phyloP scores from a whole-genome alignment of 2,329 filamentous ascomycete genomes.

The Dactylonectria macrodidyma region DNA sequence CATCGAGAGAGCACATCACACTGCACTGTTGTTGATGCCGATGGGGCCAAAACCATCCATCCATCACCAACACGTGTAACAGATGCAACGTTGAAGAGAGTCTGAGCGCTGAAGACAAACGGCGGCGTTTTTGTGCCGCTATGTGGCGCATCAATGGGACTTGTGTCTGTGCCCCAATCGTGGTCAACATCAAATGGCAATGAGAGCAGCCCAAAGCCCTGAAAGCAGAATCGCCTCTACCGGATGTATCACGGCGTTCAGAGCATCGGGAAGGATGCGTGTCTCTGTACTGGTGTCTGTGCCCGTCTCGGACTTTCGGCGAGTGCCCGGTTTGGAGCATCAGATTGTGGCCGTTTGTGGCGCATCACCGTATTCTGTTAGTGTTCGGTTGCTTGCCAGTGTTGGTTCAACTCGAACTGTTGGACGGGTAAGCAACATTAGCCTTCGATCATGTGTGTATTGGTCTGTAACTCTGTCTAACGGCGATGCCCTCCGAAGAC shows the following conservation, averaged over 20 bases:
- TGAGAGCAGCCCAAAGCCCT: background rate
- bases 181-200: background rate
- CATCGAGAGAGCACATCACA: constrained; percentile 7
- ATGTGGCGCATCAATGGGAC: constrained; percentile 13
- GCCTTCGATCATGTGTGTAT: constrained; percentile 41
- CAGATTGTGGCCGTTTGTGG: constrained; percentile 13
- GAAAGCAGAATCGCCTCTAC: background rate
- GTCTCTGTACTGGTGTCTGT: background rate
- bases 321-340: constrained; percentile 5
- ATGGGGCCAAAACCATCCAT: constrained; percentile 1
- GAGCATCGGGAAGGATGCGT: background rate
- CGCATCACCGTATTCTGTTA: constrained; percentile 21
- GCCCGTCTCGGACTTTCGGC: background rate
- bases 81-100: constrained; percentile 13
- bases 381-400: too few relatives aligned
- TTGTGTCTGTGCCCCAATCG: constrained; percentile 1
- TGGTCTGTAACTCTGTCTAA: constrained; percentile 29
- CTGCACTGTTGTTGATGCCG: constrained; percentile 12
- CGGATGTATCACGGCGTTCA: background rate
- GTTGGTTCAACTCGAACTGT: background rate
- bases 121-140: constrained; percentile 22
- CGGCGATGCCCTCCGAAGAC: constrained; percentile 22
- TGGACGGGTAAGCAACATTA: constrained; percentile 34
- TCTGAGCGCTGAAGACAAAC: background rate
- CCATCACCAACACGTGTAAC: constrained; percentile 19